Base-by-base conservation (phyloP, 2,329 filamentous ascomycete species). In the Capronia americana region DNA sequence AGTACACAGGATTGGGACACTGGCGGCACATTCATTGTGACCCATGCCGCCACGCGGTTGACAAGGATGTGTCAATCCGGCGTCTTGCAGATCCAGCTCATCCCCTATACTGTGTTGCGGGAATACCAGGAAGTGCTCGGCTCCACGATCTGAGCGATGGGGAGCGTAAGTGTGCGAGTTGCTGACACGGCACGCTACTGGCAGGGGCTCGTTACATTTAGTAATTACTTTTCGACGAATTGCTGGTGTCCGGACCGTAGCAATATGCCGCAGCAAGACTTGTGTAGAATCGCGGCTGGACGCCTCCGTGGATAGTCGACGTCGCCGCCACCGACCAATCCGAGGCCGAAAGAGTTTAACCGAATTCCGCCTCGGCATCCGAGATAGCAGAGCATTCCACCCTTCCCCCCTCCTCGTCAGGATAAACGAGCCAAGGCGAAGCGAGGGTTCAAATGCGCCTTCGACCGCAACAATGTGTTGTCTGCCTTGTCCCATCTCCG, bases 281-380 rank as follows among this genome's bases (percentile, higher is more conserved):
- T 5, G 34, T 17, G 4, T 14, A 41, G 4, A 14, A 7, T 7
- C 4, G 4, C 38, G 5, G 2, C 38, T 44, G 5, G 12, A 7
- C 17, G 17, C 8, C 38, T n/a, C 14, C 3, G 17, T 41, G 14
- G 17, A n/a, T 17, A 1, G 17, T 44, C 38, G 38, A n/a, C 7
- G 14, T 44, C 38, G 14, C 38, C 17, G 14, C 38, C 46, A 50
- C n/a, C n/a, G 8, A 30, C 48, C 48, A 51, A 51, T 51, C 48
- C 6, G 48, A 51, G 11, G 20, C 11, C 8, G n/a, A 14, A 23
- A 24, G 2, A 26, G 26, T 23, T 17, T 51, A 24, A 51, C 48
- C 48, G 48, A 51, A 26, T 51, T 51, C 48, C 48, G 23, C 48
- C 48, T 51, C 48, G 48, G 48, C 48, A 23, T 23, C 48, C 14